Conservation (phyloP, 1,284 basidiomycete genomes). For the Cryptococcus floricola region DNA sequence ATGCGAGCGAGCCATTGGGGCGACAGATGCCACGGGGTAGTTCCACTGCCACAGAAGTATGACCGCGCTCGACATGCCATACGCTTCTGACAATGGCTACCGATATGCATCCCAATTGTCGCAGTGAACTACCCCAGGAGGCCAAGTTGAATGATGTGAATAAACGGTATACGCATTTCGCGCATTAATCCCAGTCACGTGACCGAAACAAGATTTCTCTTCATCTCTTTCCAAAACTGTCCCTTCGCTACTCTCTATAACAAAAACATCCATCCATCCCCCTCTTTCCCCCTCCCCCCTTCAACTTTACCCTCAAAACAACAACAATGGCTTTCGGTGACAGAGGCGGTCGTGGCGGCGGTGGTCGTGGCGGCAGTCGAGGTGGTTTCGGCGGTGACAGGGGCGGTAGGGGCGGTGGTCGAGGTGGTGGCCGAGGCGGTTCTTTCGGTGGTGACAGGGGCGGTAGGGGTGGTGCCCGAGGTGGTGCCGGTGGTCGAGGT, state of each 20-base stretch:
- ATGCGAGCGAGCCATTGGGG: too few relatives aligned
- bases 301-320: not conserved
- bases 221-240: not conserved
- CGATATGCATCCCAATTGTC: too few relatives aligned
- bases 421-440: slow-evolving; percentile 38
- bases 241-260: not conserved
- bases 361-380: slow-evolving; percentile 45
- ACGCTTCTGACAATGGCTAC: too few relatives aligned
- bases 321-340: slow-evolving; percentile 51
- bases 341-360: slow-evolving; percentile 50
- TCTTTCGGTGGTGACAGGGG: slow-evolving; percentile 34
- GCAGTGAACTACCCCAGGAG: too few relatives aligned
- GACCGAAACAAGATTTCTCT: slow-evolving; percentile 6
- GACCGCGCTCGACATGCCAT: not conserved
- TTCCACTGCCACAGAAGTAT: not conserved
- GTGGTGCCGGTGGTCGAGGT: slow-evolving; percentile 25
- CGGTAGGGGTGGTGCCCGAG: slow-evolving; percentile 28
- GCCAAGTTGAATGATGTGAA: too few relatives aligned
- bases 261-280: not conserved
- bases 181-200: slow-evolving; percentile 1
- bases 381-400: slow-evolving; percentile 42
- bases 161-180: not conserved
- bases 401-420: slow-evolving; percentile 27
- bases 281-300: not conserved
- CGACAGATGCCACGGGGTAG: not conserved